Evolutionary conservation across 768 basidiomycete species (phyloP), one percentile per base, ranked within the genome.

Genomic region (Tricholoma sp.): DNA sequence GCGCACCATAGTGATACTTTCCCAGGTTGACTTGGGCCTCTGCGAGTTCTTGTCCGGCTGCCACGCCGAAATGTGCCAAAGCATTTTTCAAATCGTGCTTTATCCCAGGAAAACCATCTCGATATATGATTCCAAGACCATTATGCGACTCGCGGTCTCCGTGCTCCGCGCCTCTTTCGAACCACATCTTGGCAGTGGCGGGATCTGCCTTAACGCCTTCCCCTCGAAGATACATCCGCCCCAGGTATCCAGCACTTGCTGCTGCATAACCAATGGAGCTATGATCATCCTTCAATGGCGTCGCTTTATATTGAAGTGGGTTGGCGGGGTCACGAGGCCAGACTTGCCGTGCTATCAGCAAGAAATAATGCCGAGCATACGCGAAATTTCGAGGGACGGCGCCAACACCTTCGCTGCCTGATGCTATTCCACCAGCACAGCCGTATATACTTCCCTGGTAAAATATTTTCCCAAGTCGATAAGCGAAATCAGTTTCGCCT

Each of bases 381-480:
- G 73, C 74, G 69, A 83, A 96, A 68, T 92, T 91, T 46, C 88
- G 83, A 1, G 87, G 84, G 11, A 97, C 81, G n/a, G 84, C 84
- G 7, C 92, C 93, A 24, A 94, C 93, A n/a, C 91, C 91, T 72
- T 96, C 92, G 22, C 91, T 89, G 14, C 94, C 92, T 1, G 91
- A 94, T 2, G 81, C 83, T 39, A 90, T 84, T 9, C 96, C 95
- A 3, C 93, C 93, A 12, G 78, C 70, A 9, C 83, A 76, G 5
- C 82, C 79, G 66, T 97, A 98, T 34, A 98, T 89, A 57, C 91
- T 94, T 16, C 97, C 97, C 67, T 94, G 90, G 67, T 99, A 98
- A 73, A 89, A 96, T 9, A 98, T 90, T 72, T 92, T 88, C n/a
- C 94, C 97, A 2, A 98, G 81, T 14, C 91, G 85, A 71, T 90